These are phyloP conservation scores for Pistacia integerrima DNA, from an alignment of 345 rosid species.

Conservation along the genomic window DNA sequence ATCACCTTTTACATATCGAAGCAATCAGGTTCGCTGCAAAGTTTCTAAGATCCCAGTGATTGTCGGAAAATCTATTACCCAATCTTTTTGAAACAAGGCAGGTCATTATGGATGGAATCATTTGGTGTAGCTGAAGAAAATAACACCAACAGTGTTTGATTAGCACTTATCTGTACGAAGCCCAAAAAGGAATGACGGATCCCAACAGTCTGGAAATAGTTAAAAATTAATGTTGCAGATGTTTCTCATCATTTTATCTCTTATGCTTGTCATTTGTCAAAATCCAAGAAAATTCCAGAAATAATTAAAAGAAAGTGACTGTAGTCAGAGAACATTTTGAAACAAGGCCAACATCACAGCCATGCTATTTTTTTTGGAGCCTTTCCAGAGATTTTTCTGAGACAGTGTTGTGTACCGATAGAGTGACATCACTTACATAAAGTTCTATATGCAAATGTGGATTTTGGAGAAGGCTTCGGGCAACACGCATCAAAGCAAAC, in stretches of 20 bases:
- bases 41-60: slow-evolving; percentile 85
- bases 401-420: neutral
- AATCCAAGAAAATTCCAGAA: neutral
- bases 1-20: slow-evolving; percentile 73
- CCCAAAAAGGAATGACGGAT: slow-evolving; percentile 13
- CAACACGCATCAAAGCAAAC: slow-evolving; percentile 70
- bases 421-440: slow-evolving; percentile 57
- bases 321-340: neutral
- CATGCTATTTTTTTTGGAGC: neutral
- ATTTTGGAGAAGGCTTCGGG: slow-evolving; percentile 75
- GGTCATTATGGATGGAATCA: slow-evolving; percentile 76
- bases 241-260: neutral
- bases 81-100: slow-evolving; percentile 74
- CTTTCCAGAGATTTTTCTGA: neutral
- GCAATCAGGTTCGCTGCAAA: slow-evolving; percentile 66
- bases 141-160: slow-evolving; percentile 3
- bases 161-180: slow-evolving; percentile 8
- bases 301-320: neutral
- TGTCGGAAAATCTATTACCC: slow-evolving; percentile 67
- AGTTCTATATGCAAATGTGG: slow-evolving; percentile 81
- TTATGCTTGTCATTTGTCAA: neutral
- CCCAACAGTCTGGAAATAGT: neutral
- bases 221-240: neutral
- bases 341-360: slow-evolving; percentile 1
- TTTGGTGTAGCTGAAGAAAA: slow-evolving; percentile 74